Conservation (phyloP, 768 basidiomycete species). For the Hydnum rufescens region DNA sequence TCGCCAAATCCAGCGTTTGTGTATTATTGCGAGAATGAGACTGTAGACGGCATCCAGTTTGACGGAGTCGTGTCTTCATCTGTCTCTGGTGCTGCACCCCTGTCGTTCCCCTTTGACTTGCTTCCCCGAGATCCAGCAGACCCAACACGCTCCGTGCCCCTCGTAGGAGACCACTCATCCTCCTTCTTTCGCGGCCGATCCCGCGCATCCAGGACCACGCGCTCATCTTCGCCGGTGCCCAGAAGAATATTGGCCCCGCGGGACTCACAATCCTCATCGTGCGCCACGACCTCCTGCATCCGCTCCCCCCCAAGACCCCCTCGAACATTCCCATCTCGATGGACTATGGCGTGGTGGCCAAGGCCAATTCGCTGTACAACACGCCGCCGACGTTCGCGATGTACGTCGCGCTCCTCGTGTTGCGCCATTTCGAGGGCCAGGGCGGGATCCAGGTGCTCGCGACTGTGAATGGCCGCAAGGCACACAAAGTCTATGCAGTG, state of each 20-base stretch:
- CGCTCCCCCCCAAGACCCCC: slow-evolving; percentile 12
- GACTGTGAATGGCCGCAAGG: slow-evolving; percentile 48
- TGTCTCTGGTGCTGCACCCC: slow-evolving; percentile 12
- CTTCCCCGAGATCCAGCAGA: slow-evolving; percentile 27
- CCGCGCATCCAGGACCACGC: slow-evolving; percentile 75
- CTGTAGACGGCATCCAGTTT: slow-evolving; percentile 88
- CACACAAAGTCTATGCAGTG: slow-evolving; percentile 52
- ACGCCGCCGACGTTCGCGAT: slow-evolving; percentile 85
- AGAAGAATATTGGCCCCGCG: slow-evolving; percentile 94
- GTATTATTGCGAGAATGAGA: slow-evolving; percentile 99
- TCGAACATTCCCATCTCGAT: slow-evolving; percentile 46
- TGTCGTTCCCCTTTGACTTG: slow-evolving; percentile 64
- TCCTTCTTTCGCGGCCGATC: slow-evolving; percentile 92
- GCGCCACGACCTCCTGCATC: slow-evolving; percentile 81
- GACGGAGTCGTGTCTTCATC: slow-evolving; percentile 31
- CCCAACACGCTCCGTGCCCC: slow-evolving; percentile 35
- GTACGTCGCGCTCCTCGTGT: slow-evolving; percentile 75
- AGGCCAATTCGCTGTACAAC: slow-evolving; percentile 65
- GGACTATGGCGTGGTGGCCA: slow-evolving; percentile 65
- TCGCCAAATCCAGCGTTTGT: slow-evolving; percentile 68
- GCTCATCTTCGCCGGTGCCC: slow-evolving; percentile 88
- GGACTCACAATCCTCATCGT: slow-evolving; percentile 88
- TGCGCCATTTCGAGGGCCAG: slow-evolving; percentile 42
- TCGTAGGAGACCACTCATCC: slow-evolving; percentile 90
- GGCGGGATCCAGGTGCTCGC: slow-evolving; percentile 52